Base-by-base conservation (phyloP, 1,284 basidiomycete genomes). In the Malassezia pachydermatis region DNA sequence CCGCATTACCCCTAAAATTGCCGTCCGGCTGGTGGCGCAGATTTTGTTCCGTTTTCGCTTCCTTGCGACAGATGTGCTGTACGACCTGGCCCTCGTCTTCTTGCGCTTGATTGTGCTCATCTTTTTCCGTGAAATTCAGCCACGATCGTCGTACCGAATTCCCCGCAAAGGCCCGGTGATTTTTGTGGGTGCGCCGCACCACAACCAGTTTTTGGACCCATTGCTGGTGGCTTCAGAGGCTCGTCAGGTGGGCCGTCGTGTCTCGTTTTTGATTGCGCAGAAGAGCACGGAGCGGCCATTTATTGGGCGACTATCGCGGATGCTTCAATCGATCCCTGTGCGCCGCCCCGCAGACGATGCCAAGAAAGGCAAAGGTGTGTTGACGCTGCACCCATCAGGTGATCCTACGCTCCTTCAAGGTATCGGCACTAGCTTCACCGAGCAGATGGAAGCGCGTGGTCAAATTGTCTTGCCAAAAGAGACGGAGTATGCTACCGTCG, bases 181-280 rank as follows among this genome's bases (percentile, higher is more conserved):
- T 66, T 95, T 99, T 74, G 92, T 94, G 43, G 88, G 80, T 40
- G 94, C 88, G 11, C 94, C 94, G 16, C 94, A 99, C 74, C 84
- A 86, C 69, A 99, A 98, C 73, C 74, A 98, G 86, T 98, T 99
- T 73, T 80, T 98, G 46, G 94, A 99, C 69, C 90, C 94, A 7
- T 75, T 98, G 38, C 78, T 98, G 36, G 76, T 99, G 37, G 83
- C 81, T 54, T 80, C 87, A 42, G 87, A 96, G 74, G 89, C 90
- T 36, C 62, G 76, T 67, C 88, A 94, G 72, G 84, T 84, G 1
- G 79, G 81, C 16, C 79, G 94, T 36, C 80, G 83, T 60, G 86
- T 94, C 10, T 83, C 84, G 51, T 90, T 94, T 67, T 77, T 99
- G 34, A 85, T 84, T 23, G 94, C 94, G n/a, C 89, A 89, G 2